phyloP scores from a whole-genome alignment of 2,329 filamentous ascomycete genomes.

The Apiospora phragmitis region DNA sequence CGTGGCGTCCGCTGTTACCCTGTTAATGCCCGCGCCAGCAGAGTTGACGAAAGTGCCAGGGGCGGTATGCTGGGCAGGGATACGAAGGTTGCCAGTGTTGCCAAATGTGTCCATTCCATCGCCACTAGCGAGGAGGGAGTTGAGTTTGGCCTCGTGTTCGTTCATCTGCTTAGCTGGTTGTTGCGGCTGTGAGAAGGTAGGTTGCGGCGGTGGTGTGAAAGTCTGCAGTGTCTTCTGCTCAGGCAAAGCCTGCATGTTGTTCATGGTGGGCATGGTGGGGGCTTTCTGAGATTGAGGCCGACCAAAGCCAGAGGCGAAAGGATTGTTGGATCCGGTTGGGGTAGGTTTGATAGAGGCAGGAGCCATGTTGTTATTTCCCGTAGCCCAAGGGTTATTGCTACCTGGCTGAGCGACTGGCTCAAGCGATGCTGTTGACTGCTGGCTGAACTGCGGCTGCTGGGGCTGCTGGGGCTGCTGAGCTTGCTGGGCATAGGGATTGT shows the following conservation, averaged over 20 bases:
- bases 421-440: constrained; percentile 45
- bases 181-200: constrained; percentile 46
- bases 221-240: constrained; percentile 79
- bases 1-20: constrained; percentile 69
- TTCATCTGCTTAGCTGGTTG: constrained; percentile 57
- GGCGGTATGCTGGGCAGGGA: constrained; percentile 93
- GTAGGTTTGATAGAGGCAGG: constrained; percentile 71
- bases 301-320: constrained; percentile 77
- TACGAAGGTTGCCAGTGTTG: constrained; percentile 93
- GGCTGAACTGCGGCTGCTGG: constrained; percentile 49
- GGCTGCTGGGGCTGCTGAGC: constrained; percentile 47
- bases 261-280: constrained; percentile 68
- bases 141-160: constrained; percentile 74
- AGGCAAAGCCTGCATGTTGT: constrained; percentile 59
- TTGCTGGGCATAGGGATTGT: constrained; percentile 54
- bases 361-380: constrained; percentile 54
- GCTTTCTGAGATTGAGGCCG: constrained; percentile 59
- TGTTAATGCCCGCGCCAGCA: constrained; percentile 76
- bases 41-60: constrained; percentile 97
- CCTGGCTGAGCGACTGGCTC: constrained; percentile 71
- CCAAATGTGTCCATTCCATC: constrained; percentile 97
- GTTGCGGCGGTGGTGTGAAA: constrained; percentile 42
- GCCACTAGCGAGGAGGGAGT: constrained; percentile 79
- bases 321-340: constrained; percentile 96
- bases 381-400: constrained; percentile 93